Evolutionary conservation across 2,329 filamentous ascomycete genomes (phyloP).

Genomic region (Arthroderma sp.): DNA sequence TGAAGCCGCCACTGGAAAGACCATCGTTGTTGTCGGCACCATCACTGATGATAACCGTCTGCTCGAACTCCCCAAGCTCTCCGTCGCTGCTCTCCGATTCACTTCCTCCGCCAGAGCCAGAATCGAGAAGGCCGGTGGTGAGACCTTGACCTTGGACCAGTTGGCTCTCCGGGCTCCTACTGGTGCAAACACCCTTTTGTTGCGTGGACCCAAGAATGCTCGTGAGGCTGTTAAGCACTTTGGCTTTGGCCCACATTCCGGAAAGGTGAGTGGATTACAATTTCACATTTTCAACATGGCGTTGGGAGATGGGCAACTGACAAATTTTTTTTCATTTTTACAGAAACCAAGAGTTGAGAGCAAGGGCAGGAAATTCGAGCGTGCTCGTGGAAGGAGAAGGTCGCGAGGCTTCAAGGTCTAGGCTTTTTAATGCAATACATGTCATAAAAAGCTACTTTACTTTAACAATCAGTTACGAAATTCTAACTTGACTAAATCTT

Average conservation of each 20-base stretch:
- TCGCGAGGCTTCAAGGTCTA: constrained; percentile 99
- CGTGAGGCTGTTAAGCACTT: constrained; percentile 99
- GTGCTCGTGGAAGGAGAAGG: constrained; percentile 94
- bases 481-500: constrained; percentile 6
- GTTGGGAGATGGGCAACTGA: neutral
- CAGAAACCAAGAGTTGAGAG: constrained; percentile 93
- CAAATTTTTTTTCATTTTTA: constrained; percentile 10
- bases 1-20: constrained; percentile 52
- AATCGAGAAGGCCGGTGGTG: constrained; percentile 85
- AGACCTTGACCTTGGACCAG: constrained; percentile 92
- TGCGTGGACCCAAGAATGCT: constrained; percentile 95
- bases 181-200: constrained; percentile 89
- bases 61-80: constrained; percentile 79
- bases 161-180: constrained; percentile 89
- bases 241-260: constrained; percentile 90
- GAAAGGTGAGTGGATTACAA: constrained; percentile 57
- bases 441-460: constrained; percentile 1
- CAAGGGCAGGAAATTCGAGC: constrained; percentile 99
- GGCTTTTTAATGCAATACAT: constrained; percentile 22
- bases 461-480: constrained; percentile 8
- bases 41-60: constrained; percentile 97
- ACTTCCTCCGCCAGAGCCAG: constrained; percentile 90
- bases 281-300: neutral
- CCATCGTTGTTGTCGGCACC: constrained; percentile 84
- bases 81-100: constrained; percentile 88